Evolutionary conservation across 106 monocot species (phyloP).

Genomic region (Cymbidium sinense): DNA sequence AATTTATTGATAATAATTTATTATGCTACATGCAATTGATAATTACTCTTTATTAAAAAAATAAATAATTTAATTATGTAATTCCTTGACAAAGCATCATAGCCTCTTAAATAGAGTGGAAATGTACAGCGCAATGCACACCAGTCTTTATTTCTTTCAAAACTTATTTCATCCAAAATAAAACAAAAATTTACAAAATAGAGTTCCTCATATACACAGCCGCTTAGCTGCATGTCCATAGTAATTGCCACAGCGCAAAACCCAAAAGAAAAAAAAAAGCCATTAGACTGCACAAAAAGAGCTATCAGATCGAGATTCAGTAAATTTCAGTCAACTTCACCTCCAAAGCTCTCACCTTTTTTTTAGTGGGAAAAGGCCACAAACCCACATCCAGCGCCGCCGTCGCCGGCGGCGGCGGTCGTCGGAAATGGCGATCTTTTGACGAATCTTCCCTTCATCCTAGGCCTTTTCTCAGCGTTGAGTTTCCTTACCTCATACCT

Average conservation of each 20-base stretch:
- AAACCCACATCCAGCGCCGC: not conserved
- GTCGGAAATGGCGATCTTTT: constrained; percentile 42
- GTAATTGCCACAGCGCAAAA: no score
- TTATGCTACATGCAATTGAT: no score
- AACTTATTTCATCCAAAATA: not conserved
- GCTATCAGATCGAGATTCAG: not conserved
- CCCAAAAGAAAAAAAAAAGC: no score
- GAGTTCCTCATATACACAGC: no score
- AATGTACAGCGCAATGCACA: not conserved
- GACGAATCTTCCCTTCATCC: constrained; percentile 93
- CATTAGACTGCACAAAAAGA: no score
- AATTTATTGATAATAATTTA: no score
- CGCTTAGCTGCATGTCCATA: no score
- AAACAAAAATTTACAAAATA: not conserved
- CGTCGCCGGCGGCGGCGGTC: not conserved
- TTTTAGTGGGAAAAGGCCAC: not conserved
- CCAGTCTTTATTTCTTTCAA: not conserved
- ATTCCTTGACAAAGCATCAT: no score
- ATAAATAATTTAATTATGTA: no score
- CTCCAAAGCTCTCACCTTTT: not conserved
- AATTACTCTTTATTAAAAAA: no score
- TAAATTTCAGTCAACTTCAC: not conserved
- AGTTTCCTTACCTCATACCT: constrained; percentile 88
- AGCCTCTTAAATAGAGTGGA: no score
- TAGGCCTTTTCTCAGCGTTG: constrained; percentile 86